These are phyloP conservation scores for Paecilomyces sp. DNA, from an alignment of 2,329 filamentous ascomycete genomes.

Conservation along the genomic window DNA sequence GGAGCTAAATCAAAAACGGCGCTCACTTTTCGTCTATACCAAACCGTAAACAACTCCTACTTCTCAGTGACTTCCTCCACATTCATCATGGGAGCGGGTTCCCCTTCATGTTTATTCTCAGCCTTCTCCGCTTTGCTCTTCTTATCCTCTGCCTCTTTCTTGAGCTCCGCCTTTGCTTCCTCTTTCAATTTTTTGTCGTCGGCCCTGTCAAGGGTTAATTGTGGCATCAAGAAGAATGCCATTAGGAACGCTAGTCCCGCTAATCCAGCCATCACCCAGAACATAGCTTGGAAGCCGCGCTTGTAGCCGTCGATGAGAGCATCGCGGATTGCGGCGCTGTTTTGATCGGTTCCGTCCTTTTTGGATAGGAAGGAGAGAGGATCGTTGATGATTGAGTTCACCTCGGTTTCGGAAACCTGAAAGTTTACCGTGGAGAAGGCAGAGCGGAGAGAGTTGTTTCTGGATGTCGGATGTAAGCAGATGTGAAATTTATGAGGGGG, in stretches of 20 bases:
- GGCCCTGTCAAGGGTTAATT: constrained; percentile 19
- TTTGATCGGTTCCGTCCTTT: constrained; percentile 13
- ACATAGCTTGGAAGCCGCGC: constrained; percentile 33
- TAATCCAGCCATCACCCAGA: constrained; percentile 30
- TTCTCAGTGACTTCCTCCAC: background rate
- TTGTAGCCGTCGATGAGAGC: constrained; percentile 29
- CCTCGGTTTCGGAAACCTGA: constrained; percentile 13
- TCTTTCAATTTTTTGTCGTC: constrained; percentile 25
- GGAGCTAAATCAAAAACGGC: background rate
- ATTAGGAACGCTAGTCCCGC: constrained; percentile 28
- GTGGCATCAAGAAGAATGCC: constrained; percentile 29
- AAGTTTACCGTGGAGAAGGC: constrained; percentile 15
- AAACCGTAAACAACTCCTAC: background rate
- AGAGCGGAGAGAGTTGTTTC: constrained; percentile 23
- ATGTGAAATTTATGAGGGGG: background rate
- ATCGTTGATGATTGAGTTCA: constrained; percentile 20
- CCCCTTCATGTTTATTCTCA: background rate
- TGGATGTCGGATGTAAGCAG: constrained; percentile 4
- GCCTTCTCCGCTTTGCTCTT: background rate
- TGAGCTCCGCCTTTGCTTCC: constrained; percentile 14
- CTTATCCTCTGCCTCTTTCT: background rate
- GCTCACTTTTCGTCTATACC: background rate
- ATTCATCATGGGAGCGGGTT: background rate
- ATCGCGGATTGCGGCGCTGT: constrained; percentile 10
- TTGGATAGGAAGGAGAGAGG: constrained; percentile 20